These are phyloP conservation scores for Fagopyrum homotropicum DNA, from an alignment of 148 eudicot genomes.

Conservation along the genomic window DNA sequence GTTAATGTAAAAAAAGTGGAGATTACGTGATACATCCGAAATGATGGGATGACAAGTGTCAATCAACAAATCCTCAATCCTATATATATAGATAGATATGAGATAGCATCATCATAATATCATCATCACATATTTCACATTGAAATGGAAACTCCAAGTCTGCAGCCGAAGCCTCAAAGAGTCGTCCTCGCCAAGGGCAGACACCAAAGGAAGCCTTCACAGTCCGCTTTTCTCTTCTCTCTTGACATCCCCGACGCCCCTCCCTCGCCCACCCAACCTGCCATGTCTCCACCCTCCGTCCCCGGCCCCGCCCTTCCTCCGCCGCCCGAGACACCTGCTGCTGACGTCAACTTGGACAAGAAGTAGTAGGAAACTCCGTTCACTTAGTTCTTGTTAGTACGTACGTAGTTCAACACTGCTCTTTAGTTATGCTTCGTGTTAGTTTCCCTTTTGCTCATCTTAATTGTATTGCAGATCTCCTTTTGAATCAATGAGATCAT, in stretches of 20 bases:
- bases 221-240: not conserved
- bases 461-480: too few species aligned
- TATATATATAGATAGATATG: too few species aligned
- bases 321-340: not conserved
- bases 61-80: not conserved
- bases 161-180: constrained; percentile 1
- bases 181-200: not conserved
- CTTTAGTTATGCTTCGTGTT: too few species aligned
- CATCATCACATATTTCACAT: not conserved
- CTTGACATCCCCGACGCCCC: not conserved
- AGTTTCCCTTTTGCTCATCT: too few species aligned
- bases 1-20: too few species aligned
- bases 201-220: constrained; percentile 7
- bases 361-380: not conserved
- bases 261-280: not conserved
- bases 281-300: not conserved
- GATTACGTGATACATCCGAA: too few species aligned
- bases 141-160: not conserved
- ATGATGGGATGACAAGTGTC: too few species aligned
- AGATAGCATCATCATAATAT: not conserved
- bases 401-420: too few species aligned
- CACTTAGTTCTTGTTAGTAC: too few species aligned
- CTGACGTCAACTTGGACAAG: not conserved
- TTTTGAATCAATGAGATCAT: too few species aligned
- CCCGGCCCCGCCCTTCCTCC: not conserved